Evolutionary conservation across 345 rosid genomes (phyloP), one percentile per base, ranked within the genome.

Genomic region (Durio zibethinus): DNA sequence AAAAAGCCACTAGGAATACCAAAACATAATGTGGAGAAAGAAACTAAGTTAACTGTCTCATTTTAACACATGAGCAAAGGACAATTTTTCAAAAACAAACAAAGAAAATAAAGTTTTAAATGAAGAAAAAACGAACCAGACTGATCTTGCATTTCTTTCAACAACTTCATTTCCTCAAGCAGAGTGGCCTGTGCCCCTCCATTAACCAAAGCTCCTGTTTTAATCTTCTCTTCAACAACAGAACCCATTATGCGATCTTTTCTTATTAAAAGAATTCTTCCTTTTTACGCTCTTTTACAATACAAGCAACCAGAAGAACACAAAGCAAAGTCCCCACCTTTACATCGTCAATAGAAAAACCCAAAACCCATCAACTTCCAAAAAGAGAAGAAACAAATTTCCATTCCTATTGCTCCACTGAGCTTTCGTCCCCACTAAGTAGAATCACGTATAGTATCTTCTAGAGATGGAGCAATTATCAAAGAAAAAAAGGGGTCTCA

Each of bases 121-220:
- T 31, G 72, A 77, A 75, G 53, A 57, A 74, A n/a, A 42, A 73
- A 83, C 90, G 15, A 80, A 95, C 98, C 99, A 73, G 99, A 88
- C 21, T 92, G 98, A 68, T 92, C 91, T 73, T 92, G 93, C 84
- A 89, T 88, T 83, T 88, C 99, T 70, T 91, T 97, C 79, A 97
- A 80, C 73, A 97, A 76, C 90, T 92, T 97, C 97, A 94, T 91
- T 75, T 97, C 97, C 80, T 97, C 97, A 10, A 92, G 89, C 76
- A 94, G 81, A 81, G 87, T 74, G 65, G 89, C 80, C 20, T 86
- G 87, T 43, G 82, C 54, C 54, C 73, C 80, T 52, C 88, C 86
- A 66, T 50, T 78, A 64, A 67, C 82, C 70, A 87, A 69, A 35
- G 81, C 85, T 73, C 68, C 92, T 36, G 87, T 36, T 81, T 86